These are phyloP conservation scores for Verticillium nubilum DNA, from an alignment of 2,329 filamentous ascomycete species.

Conservation along the genomic window DNA sequence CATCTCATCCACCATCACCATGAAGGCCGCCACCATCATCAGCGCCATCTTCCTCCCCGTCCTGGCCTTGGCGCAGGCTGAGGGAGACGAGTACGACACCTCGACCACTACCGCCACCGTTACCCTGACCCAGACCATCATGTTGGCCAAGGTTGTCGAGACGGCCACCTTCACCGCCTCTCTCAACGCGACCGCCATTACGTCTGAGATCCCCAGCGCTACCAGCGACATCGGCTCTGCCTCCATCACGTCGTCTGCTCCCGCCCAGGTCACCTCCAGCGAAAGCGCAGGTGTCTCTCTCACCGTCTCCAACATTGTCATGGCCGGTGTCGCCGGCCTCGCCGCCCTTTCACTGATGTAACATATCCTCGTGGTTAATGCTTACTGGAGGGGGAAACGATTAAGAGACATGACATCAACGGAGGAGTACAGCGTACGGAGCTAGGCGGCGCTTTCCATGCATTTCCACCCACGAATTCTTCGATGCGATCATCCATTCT, in stretches of 20 bases:
- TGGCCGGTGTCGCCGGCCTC: constrained; percentile 46
- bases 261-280: background rate
- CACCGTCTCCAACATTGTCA: constrained; percentile 35
- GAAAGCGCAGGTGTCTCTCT: constrained; percentile 37
- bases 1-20: constrained; percentile 17
- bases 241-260: constrained; percentile 20
- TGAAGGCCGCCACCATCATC: constrained; percentile 36
- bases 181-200: constrained; percentile 22
- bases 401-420: background rate
- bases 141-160: constrained; percentile 38
- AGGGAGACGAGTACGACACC: constrained; percentile 24
- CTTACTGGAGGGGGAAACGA: background rate
- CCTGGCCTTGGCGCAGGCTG: constrained; percentile 40
- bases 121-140: constrained; percentile 47
- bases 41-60: constrained; percentile 46
- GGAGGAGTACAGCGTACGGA: background rate
- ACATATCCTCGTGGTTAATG: constrained; percentile 11
- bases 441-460: background rate
- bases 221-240: constrained; percentile 20
- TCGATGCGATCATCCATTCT: constrained; percentile 9
- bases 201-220: constrained; percentile 14
- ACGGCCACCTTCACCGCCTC: constrained; percentile 30
- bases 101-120: constrained; percentile 37
- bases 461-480: constrained; percentile 4
- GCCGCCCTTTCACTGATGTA: constrained; percentile 48